A percentile compares a stretch with the other conserved stretches of the same genome.
Evolutionary conservation across 1,284 basidiomycete genomes (phyloP).

Genomic region (Sutorius eximius): DNA sequence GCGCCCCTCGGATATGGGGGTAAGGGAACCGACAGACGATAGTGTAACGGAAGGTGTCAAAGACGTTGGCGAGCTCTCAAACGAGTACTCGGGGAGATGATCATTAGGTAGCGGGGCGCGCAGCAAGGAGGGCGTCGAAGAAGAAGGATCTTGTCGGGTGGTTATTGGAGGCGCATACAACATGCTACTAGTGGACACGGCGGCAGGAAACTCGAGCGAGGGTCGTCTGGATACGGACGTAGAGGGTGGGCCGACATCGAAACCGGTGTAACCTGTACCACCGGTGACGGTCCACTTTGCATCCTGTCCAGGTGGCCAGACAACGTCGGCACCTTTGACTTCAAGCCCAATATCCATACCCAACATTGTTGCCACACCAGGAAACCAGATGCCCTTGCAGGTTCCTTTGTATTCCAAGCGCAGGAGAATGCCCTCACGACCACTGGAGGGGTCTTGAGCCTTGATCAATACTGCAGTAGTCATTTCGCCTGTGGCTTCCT

Average conservation of each 20-base stretch:
- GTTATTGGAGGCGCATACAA: conserved; percentile 29
- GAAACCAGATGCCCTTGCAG: conserved; percentile 75
- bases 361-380: conserved; percentile 77
- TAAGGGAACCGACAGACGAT: conserved; percentile 58
- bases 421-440: conserved; percentile 63
- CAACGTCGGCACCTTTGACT: conserved; percentile 58
- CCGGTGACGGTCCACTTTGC: conserved; percentile 62
- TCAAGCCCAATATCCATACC: conserved; percentile 73
- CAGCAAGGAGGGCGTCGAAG: conserved; percentile 60
- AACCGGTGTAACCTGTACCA: conserved; percentile 66
- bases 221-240: conserved; percentile 41
- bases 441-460: conserved; percentile 37
- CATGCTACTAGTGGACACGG: conserved; percentile 24
- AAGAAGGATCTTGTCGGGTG: conserved; percentile 43
- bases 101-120: conserved; percentile 67
- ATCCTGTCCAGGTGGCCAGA: conserved; percentile 60
- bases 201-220: conserved; percentile 47
- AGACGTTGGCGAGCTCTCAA: conserved; percentile 57
- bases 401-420: conserved; percentile 67
- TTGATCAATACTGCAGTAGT: conserved; percentile 57
- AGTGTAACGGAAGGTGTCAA: conserved; percentile 51
- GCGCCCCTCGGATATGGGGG: conserved; percentile 40
- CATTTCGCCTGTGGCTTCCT: conserved; percentile 65
- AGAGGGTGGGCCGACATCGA: conserved; percentile 47
- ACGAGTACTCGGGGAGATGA: conserved; percentile 67